Evolutionary conservation across 805 yeast species (phyloP).

Genomic region (Barnettozyma salicaria): DNA sequence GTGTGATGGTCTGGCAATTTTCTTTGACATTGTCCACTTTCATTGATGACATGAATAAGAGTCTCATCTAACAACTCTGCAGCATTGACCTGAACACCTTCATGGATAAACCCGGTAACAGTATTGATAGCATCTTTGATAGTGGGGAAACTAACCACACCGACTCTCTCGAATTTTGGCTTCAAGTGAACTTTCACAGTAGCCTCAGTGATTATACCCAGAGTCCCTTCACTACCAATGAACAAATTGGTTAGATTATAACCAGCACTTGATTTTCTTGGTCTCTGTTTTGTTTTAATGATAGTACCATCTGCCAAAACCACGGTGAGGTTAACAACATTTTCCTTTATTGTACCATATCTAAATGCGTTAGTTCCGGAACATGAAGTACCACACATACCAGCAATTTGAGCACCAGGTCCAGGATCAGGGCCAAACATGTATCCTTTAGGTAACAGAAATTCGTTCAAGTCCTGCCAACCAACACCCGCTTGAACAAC

Average conservation of each 20-base stretch:
- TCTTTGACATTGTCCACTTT: slow-evolving; percentile 43
- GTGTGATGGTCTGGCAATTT: slow-evolving; percentile 51
- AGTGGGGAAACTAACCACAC: slow-evolving; percentile 57
- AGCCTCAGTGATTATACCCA: slow-evolving; percentile 69
- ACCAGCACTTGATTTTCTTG: slow-evolving; percentile 69
- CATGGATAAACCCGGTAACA: slow-evolving; percentile 51
- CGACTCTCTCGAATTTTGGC: slow-evolving; percentile 56
- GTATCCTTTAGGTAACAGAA: slow-evolving; percentile 44
- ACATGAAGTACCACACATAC: slow-evolving; percentile 66
- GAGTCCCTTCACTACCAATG: slow-evolving; percentile 68
- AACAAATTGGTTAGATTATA: slow-evolving; percentile 32
- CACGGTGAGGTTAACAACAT: slow-evolving; percentile 49
- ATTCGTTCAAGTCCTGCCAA: slow-evolving; percentile 59
- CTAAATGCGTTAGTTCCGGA: slow-evolving; percentile 70
- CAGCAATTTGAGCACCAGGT: slow-evolving; percentile 70
- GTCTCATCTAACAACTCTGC: slow-evolving; percentile 63
- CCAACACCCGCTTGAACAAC: slow-evolving; percentile 70
- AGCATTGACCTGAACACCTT: slow-evolving; percentile 59
- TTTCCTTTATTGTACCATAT: slow-evolving; percentile 39
- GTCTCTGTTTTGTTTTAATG: slow-evolving; percentile 61
- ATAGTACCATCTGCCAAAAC: slow-evolving; percentile 73
- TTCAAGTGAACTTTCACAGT: slow-evolving; percentile 58
- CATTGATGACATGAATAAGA: slow-evolving; percentile 57
- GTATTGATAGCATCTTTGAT: slow-evolving; percentile 63
- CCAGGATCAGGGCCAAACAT: slow-evolving; percentile 76